Evolutionary conservation across 768 basidiomycete species (phyloP).

Genomic region (Cyclocybe aegerita): DNA sequence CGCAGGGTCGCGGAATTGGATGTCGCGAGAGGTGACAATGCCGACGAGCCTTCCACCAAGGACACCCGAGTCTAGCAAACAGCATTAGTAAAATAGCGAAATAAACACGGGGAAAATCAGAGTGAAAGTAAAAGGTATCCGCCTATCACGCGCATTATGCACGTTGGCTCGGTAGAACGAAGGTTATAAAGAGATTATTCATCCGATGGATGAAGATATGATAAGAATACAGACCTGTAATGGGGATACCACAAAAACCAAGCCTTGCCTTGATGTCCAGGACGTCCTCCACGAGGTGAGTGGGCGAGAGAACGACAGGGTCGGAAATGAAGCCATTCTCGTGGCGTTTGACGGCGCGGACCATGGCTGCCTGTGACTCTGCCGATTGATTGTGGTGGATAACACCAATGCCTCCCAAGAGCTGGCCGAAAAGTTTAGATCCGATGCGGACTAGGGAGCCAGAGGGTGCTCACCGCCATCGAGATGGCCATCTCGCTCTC

Average conservation of each 20-base stretch:
- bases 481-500: slow-evolving; percentile 92
- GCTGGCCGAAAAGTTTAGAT: slow-evolving; percentile 36
- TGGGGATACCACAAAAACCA: slow-evolving; percentile 96
- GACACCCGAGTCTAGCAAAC: slow-evolving; percentile 69
- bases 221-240: slow-evolving; percentile 76
- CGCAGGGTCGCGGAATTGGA: slow-evolving; percentile 80
- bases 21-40: slow-evolving; percentile 94
- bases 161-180: slow-evolving; percentile 90
- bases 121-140: slow-evolving; percentile 44
- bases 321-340: slow-evolving; percentile 99
- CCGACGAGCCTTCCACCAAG: slow-evolving; percentile 92
- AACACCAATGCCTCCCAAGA: slow-evolving; percentile 95
- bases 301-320: slow-evolving; percentile 84
- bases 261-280: slow-evolving; percentile 88
- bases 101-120: slow-evolving; percentile 31
- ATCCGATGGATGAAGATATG: slow-evolving; percentile 34
- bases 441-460: slow-evolving; percentile 8
- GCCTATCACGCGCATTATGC: slow-evolving; percentile 65
- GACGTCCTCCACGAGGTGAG: slow-evolving; percentile 81
- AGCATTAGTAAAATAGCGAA: slow-evolving; percentile 10
- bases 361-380: slow-evolving; percentile 91
- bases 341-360: slow-evolving; percentile 95
- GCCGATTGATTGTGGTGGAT: slow-evolving; percentile 95
- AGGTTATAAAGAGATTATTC: slow-evolving; percentile 60
- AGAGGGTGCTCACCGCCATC: slow-evolving; percentile 69